These are phyloP conservation scores for Angomonas ambiguus DNA, from an alignment of 208 protist species.

Conservation along the genomic window DNA sequence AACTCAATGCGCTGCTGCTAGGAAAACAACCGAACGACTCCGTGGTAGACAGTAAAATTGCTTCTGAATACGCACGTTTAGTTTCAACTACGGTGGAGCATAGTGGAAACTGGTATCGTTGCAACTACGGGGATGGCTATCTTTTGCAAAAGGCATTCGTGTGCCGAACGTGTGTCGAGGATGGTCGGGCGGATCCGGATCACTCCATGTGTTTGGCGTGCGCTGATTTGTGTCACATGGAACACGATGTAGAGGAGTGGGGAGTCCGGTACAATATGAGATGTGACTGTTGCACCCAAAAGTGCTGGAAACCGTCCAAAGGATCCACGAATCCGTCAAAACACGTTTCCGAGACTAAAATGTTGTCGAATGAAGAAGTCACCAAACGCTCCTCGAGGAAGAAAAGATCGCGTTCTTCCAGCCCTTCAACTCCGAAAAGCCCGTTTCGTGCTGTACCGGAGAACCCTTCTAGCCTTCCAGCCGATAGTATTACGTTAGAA, in stretches of 20 bases:
- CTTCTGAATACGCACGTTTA: conserved; percentile 60
- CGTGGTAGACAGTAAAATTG: conserved; percentile 49
- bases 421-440: conserved; percentile 36
- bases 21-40: too few relatives aligned
- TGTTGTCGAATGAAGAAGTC: neutral
- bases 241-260: conserved; percentile 83
- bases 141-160: conserved; percentile 72
- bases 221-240: conserved; percentile 70
- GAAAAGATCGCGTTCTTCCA: conserved; percentile 48
- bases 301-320: conserved; percentile 44
- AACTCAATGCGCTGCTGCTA: too few relatives aligned
- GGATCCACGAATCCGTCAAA: neutral
- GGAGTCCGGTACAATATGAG: conserved; percentile 82
- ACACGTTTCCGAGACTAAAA: neutral
- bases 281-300: conserved; percentile 82
- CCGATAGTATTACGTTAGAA: too few relatives aligned
- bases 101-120: conserved; percentile 63
- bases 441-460: conserved; percentile 22
- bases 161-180: conserved; percentile 72
- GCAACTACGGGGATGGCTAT: conserved; percentile 73
- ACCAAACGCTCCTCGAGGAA: conserved; percentile 2
- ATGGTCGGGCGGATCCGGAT: conserved; percentile 43
- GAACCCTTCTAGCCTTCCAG: too few relatives aligned
- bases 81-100: conserved; percentile 65
- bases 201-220: conserved; percentile 79